Conservation (phyloP, 2,329 filamentous ascomycete genomes). For the Bipolaris victoriae region DNA sequence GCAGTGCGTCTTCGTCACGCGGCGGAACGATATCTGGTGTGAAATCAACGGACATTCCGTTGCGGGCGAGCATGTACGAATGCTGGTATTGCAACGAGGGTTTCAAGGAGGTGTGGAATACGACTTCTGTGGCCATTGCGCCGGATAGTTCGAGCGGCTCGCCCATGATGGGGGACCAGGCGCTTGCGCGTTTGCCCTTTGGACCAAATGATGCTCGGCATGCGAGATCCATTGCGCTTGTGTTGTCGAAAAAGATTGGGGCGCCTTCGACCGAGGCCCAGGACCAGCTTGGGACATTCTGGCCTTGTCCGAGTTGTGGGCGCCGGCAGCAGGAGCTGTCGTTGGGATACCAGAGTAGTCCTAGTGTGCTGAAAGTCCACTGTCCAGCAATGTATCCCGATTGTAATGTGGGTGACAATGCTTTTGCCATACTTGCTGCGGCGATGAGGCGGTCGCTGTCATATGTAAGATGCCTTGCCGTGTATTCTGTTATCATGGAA, state of each 20-base stretch:
- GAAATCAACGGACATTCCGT: slow-evolving; percentile 42
- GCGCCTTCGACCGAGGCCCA: slow-evolving; percentile 47
- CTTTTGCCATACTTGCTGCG: slow-evolving; percentile 42
- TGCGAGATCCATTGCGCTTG: slow-evolving; percentile 46
- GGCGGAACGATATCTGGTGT: slow-evolving; percentile 39
- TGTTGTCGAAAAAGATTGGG: slow-evolving; percentile 45
- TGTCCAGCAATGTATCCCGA: slow-evolving; percentile 47
- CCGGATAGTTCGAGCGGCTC: slow-evolving; percentile 39
- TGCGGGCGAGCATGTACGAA: slow-evolving; percentile 34
- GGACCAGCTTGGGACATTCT: slow-evolving; percentile 45
- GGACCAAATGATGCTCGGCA: slow-evolving; percentile 40
- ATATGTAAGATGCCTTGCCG: slow-evolving; percentile 42
- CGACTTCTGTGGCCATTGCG: slow-evolving; percentile 44
- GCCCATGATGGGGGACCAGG: slow-evolving; percentile 42
- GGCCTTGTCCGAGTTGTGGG: slow-evolving; percentile 23
- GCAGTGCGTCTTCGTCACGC: slow-evolving; percentile 35
- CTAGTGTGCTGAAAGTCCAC: slow-evolving; percentile 45
- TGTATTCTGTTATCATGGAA: slow-evolving; percentile 46
- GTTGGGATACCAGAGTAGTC: slow-evolving; percentile 46
- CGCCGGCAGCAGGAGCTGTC: slow-evolving; percentile 36
- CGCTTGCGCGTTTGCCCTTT: slow-evolving; percentile 25
- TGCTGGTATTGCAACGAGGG: slow-evolving; percentile 10
- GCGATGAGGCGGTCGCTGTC: slow-evolving; percentile 42
- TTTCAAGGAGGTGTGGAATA: slow-evolving; percentile 21
- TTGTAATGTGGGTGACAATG: slow-evolving; percentile 30